A percentile compares a stretch with the other conserved stretches of the same genome.
phyloP scores from a whole-genome alignment of 2,329 filamentous ascomycete genomes.

The Verticillium klebahnii region DNA sequence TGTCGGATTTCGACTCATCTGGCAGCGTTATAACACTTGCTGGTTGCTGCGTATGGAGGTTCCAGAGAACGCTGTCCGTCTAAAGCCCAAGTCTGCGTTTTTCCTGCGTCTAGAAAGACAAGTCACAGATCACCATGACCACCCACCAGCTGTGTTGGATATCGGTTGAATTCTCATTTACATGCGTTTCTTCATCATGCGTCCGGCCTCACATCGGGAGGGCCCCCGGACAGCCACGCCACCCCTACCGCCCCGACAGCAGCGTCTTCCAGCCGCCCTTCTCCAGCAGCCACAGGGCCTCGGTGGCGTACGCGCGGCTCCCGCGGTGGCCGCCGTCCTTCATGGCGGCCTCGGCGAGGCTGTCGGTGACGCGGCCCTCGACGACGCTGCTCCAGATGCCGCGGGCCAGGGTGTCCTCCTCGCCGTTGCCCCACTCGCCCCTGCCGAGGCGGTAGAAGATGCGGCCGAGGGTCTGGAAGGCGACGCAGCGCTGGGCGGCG shows the following conservation, averaged over 20 bases:
- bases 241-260: slow-evolving; percentile 48
- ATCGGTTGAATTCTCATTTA: not conserved
- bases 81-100: too few relatives aligned
- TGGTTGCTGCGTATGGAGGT: too few relatives aligned
- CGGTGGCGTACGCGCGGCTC: slow-evolving; percentile 77
- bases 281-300: slow-evolving; percentile 81
- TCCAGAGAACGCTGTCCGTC: too few relatives aligned
- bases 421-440: slow-evolving; percentile 60
- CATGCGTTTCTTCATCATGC: not conserved
- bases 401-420: slow-evolving; percentile 58
- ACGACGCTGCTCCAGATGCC: slow-evolving; percentile 82
- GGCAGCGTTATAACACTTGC: too few relatives aligned
- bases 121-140: too few relatives aligned
- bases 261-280: slow-evolving; percentile 67
- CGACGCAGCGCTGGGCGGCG: slow-evolving; percentile 81
- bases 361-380: slow-evolving; percentile 71
- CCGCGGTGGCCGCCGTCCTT: slow-evolving; percentile 68
- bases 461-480: slow-evolving; percentile 85
- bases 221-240: not conserved
- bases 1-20: too few relatives aligned
- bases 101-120: too few relatives aligned
- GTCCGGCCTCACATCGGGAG: not conserved
- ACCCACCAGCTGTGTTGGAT: too few relatives aligned
- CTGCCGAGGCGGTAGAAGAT: slow-evolving; percentile 78
- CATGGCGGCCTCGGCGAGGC: slow-evolving; percentile 70